Base-by-base conservation (phyloP, 768 basidiomycete genomes). In the Rhodotorula sphaerocarpa region DNA sequence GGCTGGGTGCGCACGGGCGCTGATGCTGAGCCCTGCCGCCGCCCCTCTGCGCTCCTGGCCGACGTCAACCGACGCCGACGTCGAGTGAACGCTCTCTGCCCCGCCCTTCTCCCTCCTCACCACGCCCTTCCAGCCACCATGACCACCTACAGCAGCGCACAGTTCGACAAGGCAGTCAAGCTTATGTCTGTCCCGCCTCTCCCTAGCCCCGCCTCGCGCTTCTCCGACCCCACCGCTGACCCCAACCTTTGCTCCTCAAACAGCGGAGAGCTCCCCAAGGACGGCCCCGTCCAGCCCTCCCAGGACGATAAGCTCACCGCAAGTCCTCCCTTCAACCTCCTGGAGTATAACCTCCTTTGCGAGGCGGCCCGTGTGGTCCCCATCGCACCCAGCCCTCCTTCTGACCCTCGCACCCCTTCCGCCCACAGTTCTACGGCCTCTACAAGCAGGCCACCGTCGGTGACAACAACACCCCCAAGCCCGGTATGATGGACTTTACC, bases 401-500 rank as follows among this genome's bases (percentile, higher is more conserved):
- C 30, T 14, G 20, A 7, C 30, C 10, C 21, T 5, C 48, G 7
- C 48, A 2, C 46, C 5, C 46, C 28, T 5, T n/a, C 43, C 44
- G n/a, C n/a, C 25, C 5, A 43, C 72, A 96, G 92, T 95, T 95
- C 80, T 99, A 97, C 80, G 81, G 80, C 70, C 83, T 85, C 76
- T 96, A 80, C 82, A 99, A 97, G 81, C 91, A 93, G 80, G 89
- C 90, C 86, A 57, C 48, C 75, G 57, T 53, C 27, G 65, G 68
- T 34, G 59, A 59, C 66, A 55, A 59, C 36, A n/a, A 41, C 21
- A 60, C 60, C 30, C 46, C 59, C 47, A 69, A 59, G 47, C 67
- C 68, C 47, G 88, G 89, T 47, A 61, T 90, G 77, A 74, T 95
- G 43, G 88, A 93, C 74, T 92, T 95, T 72, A 76, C 78, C 27